Evolutionary conservation across 768 basidiomycete genomes (phyloP).

Genomic region (Dacryopinax spathularia): DNA sequence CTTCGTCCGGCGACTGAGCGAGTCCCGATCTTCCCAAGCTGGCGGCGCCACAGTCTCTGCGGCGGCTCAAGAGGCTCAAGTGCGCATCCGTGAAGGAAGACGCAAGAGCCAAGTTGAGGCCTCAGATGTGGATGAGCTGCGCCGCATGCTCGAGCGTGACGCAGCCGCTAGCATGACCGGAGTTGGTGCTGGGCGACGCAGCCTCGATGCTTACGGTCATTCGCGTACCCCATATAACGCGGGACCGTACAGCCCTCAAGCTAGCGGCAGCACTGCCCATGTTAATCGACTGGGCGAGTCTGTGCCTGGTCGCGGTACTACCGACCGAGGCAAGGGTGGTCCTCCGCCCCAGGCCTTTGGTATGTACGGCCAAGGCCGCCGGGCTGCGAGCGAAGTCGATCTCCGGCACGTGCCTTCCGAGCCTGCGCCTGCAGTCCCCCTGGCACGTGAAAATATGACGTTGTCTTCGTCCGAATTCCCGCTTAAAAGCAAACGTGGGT

Average conservation of each 20-base stretch:
- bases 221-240: too few relatives aligned
- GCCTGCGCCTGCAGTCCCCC: too few relatives aligned
- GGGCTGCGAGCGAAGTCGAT: slow-evolving; percentile 1
- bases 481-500: too few relatives aligned
- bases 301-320: too few relatives aligned
- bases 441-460: too few relatives aligned
- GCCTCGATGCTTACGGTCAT: not conserved
- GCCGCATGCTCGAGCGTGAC: not conserved
- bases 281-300: not conserved
- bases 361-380: not conserved
- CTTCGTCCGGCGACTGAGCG: not conserved
- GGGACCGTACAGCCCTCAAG: not conserved
- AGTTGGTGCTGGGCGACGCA: not conserved
- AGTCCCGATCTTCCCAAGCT: not conserved
- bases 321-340: too few relatives aligned
- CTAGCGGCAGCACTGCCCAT: not conserved
- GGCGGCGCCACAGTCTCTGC: not conserved
- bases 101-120: not conserved
- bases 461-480: too few relatives aligned
- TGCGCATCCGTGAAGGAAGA: not conserved
- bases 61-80: not conserved
- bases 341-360: not conserved
- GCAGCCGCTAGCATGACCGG: not conserved
- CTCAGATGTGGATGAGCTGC: not conserved
- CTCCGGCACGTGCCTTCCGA: not conserved